Percentiles rank a stretch among this genome's conserved stretches.
phyloP scores from a whole-genome alignment of 345 rosid genomes.

The Conringia planisiliqua region DNA sequence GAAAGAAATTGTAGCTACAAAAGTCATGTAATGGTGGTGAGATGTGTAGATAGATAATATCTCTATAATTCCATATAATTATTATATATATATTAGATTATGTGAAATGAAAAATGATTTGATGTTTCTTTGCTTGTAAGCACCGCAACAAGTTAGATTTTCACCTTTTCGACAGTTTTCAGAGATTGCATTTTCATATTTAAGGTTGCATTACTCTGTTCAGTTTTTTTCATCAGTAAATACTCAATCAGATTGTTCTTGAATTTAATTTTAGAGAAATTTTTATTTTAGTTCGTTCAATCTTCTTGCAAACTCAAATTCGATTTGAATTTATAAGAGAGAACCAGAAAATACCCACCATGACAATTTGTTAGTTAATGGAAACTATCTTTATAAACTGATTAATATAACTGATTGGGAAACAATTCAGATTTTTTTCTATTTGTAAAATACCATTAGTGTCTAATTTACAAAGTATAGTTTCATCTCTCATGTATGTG shows the following conservation, averaged over 20 bases:
- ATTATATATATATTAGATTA: neutral
- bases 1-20: slow-evolving; percentile 18
- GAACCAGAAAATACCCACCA: neutral
- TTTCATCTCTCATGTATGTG: neutral
- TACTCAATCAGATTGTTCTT: neutral
- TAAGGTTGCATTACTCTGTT: neutral
- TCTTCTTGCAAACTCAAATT: neutral
- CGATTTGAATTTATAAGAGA: neutral
- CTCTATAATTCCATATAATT: neutral
- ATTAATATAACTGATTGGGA: neutral
- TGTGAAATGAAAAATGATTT: slow-evolving; percentile 2
- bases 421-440: neutral
- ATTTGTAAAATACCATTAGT: neutral
- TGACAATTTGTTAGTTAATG: neutral
- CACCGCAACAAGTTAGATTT: neutral
- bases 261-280: neutral
- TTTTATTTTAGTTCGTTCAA: neutral
- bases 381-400: neutral
- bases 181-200: neutral
- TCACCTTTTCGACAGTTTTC: neutral
- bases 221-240: neutral
- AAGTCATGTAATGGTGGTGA: slow-evolving; percentile 19
- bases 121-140: slow-evolving; percentile 30
- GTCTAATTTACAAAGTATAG: neutral
- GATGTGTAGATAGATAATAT: slow-evolving; percentile 15